Evolutionary conservation across 2,329 filamentous ascomycete species (phyloP).

Genomic region (Stemphylium vesicarium): DNA sequence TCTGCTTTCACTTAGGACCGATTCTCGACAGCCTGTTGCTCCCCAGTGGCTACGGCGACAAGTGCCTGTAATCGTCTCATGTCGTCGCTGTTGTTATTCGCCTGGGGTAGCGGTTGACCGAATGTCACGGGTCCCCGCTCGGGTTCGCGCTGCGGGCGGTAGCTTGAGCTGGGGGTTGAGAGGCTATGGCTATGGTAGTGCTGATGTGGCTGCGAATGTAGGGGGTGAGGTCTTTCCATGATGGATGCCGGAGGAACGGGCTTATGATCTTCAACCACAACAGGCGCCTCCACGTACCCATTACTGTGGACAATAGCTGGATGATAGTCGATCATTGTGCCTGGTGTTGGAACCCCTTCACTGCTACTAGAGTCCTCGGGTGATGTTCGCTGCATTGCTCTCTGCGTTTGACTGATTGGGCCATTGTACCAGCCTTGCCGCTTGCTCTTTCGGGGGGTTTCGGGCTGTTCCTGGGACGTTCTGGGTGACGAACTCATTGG

Average conservation of each 20-base stretch:
- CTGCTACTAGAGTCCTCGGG: slow-evolving; percentile 63
- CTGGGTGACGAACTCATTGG: slow-evolving; percentile 44
- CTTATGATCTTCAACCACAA: slow-evolving; percentile 53
- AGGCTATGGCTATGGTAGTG: slow-evolving; percentile 40
- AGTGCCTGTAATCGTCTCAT: slow-evolving; percentile 67
- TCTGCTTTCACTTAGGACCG: slow-evolving; percentile 21
- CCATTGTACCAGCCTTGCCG: slow-evolving; percentile 76
- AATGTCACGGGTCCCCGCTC: slow-evolving; percentile 38
- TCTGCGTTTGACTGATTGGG: slow-evolving; percentile 46
- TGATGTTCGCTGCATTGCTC: slow-evolving; percentile 56
- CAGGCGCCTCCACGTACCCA: slow-evolving; percentile 54
- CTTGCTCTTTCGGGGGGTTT: slow-evolving; percentile 66
- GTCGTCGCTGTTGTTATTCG: slow-evolving; percentile 50
- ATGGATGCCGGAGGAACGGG: slow-evolving; percentile 36
- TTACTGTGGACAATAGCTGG: slow-evolving; percentile 60
- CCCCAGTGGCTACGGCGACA: slow-evolving; percentile 69
- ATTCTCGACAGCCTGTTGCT: slow-evolving; percentile 51
- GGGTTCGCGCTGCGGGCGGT: slow-evolving; percentile 40
- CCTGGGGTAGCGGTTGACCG: slow-evolving; percentile 44
- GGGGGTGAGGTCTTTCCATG: slow-evolving; percentile 46
- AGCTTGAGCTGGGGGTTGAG: slow-evolving; percentile 34
- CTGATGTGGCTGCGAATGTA: slow-evolving; percentile 37
- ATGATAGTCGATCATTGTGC: slow-evolving; percentile 58
- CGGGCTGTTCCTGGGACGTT: slow-evolving; percentile 49
- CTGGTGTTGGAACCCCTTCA: slow-evolving; percentile 61